Conservation (phyloP, 495 filamentous ascomycete genomes). For the Lophiotrema nucula region DNA sequence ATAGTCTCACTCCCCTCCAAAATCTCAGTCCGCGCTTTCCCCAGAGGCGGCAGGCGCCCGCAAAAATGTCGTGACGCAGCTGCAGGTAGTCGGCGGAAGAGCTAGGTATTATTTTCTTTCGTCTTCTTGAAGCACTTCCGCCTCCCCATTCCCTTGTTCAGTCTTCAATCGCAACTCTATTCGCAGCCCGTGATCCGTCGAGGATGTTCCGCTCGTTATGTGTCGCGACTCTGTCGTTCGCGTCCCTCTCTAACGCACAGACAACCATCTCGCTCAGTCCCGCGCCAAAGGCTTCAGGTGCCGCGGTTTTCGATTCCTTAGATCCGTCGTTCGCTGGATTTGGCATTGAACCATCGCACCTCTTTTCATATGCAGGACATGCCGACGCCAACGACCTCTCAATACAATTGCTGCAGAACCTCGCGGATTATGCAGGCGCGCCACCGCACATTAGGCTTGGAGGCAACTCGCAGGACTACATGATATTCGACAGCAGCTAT, state of each 20-base stretch:
- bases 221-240: constrained; percentile 4
- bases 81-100: too few relatives aligned
- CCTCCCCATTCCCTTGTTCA: neutral
- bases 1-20: too few relatives aligned
- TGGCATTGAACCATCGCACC: constrained; percentile 45
- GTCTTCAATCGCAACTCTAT: neutral
- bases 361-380: constrained; percentile 44
- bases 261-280: constrained; percentile 8
- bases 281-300: constrained; percentile 16
- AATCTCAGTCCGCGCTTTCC: too few relatives aligned
- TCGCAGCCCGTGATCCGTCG: neutral
- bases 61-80: too few relatives aligned
- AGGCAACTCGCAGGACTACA: constrained; percentile 45
- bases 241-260: constrained; percentile 11
- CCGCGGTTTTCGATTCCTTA: constrained; percentile 20
- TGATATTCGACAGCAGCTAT: constrained; percentile 41
- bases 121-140: neutral
- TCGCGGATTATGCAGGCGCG: constrained; percentile 42
- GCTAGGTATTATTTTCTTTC: neutral
- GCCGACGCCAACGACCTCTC: constrained; percentile 37
- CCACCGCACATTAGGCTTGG: constrained; percentile 42
- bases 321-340: constrained; percentile 41
- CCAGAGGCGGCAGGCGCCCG: too few relatives aligned
- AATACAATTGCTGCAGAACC: constrained; percentile 40
- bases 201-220: constrained; percentile 15